Percentiles rank a stretch among this genome's conserved stretches.
Conservation (phyloP, 2,329 filamentous ascomycete genomes). For the Cytospora piceicola region DNA sequence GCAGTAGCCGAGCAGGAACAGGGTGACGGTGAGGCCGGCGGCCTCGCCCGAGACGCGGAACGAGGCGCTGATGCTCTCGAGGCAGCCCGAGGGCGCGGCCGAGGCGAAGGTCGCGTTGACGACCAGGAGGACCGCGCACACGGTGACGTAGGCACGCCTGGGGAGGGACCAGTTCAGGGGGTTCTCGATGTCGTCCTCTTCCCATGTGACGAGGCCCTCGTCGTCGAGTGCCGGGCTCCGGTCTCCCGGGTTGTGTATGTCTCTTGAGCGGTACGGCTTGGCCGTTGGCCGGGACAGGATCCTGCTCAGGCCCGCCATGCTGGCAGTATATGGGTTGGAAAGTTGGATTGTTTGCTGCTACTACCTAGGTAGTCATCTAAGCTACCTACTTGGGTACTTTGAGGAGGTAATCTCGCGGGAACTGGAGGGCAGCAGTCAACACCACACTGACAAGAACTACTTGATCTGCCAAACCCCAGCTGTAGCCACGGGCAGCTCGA, state of each 20-base stretch:
- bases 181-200: slow-evolving; percentile 54
- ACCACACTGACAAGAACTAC: not conserved
- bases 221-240: slow-evolving; percentile 49
- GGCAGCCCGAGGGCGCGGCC: slow-evolving; percentile 43
- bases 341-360: not conserved
- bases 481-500: not conserved
- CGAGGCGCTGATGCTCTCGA: slow-evolving; percentile 46
- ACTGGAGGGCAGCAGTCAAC: not conserved
- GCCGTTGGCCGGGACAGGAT: slow-evolving; percentile 55
- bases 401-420: too few relatives aligned
- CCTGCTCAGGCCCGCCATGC: slow-evolving; percentile 47
- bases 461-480: not conserved
- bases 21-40: slow-evolving; percentile 54
- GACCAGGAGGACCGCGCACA: slow-evolving; percentile 50
- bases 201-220: slow-evolving; percentile 56
- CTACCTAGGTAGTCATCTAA: too few relatives aligned
- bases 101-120: slow-evolving; percentile 61
- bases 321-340: slow-evolving; percentile 7
- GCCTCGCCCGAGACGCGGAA: slow-evolving; percentile 53
- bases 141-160: slow-evolving; percentile 48
- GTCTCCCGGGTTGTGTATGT: slow-evolving; percentile 40
- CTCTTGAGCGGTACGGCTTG: slow-evolving; percentile 54
- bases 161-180: slow-evolving; percentile 51
- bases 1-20: slow-evolving; percentile 62
- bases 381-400: too few relatives aligned